phyloP scores from a whole-genome alignment of 352 stramenopile genomes.

The Phytopythium boreale region DNA sequence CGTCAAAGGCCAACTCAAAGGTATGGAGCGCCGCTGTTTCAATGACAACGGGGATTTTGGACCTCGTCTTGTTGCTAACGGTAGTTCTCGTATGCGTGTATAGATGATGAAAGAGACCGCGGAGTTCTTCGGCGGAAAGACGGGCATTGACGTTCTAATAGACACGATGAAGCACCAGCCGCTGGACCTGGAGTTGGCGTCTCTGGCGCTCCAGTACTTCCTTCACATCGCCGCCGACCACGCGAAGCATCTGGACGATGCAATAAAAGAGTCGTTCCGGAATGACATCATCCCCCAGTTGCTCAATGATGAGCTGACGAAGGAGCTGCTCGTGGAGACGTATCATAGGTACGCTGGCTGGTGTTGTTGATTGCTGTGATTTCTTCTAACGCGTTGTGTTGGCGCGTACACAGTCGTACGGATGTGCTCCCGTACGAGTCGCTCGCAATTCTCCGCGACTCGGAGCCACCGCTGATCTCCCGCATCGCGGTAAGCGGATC shows the following conservation, averaged over 20 bases:
- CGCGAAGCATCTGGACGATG: constrained; percentile 28
- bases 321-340: constrained; percentile 74
- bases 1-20: constrained; percentile 56
- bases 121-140: constrained; percentile 40
- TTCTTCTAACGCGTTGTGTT: neutral
- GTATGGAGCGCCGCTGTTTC: constrained; percentile 14
- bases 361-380: neutral
- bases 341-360: constrained; percentile 42
- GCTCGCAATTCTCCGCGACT: constrained; percentile 31
- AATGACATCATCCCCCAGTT: constrained; percentile 55
- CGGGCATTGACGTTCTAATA: constrained; percentile 60
- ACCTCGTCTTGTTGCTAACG: neutral
- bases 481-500: constrained; percentile 52
- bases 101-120: constrained; percentile 63
- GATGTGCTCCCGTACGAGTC: constrained; percentile 60
- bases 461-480: constrained; percentile 55
- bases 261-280: constrained; percentile 40
- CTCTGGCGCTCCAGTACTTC: constrained; percentile 80
- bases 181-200: constrained; percentile 60
- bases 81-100: neutral
- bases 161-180: constrained; percentile 68
- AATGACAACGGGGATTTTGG: neutral
- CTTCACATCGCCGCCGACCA: constrained; percentile 72
- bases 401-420: constrained; percentile 24
- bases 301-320: constrained; percentile 55